Conservation (phyloP, 2,329 filamentous ascomycete species). For the Onygena corvina region DNA sequence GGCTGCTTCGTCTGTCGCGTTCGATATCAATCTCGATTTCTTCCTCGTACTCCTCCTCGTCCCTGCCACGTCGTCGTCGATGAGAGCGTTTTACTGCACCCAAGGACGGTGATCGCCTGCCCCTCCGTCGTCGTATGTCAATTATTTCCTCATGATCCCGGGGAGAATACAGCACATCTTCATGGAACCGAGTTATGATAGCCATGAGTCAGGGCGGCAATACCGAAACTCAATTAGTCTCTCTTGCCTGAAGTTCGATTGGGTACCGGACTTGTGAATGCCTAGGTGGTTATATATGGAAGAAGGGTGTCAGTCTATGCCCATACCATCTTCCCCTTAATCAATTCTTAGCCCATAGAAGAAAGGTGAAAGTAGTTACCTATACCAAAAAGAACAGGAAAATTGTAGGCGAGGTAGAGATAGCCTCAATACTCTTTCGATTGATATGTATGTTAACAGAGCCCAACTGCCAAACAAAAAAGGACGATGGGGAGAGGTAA, state of each 20-base stretch:
- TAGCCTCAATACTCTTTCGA: no score
- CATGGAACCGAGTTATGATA: conserved; percentile 22
- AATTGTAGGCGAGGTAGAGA: no score
- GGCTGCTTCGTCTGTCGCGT: conserved; percentile 8
- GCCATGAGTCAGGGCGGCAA: conserved; percentile 17
- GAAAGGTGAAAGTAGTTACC: no score
- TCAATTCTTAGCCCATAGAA: no score
- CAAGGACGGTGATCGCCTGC: neutral
- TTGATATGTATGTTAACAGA: no score
- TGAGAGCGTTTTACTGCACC: neutral
- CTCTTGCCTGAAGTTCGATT: neutral
- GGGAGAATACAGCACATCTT: conserved; percentile 14
- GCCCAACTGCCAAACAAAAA: no score
- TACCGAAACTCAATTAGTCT: neutral
- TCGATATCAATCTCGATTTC: conserved; percentile 15
- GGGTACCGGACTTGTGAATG: neutral
- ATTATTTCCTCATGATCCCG: neutral
- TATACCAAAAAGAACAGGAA: no score
- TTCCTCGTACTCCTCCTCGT: conserved; percentile 11
- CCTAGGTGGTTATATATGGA: neutral
- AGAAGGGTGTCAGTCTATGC: neutral
- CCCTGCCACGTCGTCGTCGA: conserved; percentile 4
- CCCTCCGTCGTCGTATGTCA: neutral
- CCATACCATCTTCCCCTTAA: no score
- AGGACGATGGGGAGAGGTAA: no score